A percentile compares a stretch with the other conserved stretches of the same genome.
phyloP scores from a whole-genome alignment of 2,329 filamentous ascomycete genomes.

The Nemania diffusa region DNA sequence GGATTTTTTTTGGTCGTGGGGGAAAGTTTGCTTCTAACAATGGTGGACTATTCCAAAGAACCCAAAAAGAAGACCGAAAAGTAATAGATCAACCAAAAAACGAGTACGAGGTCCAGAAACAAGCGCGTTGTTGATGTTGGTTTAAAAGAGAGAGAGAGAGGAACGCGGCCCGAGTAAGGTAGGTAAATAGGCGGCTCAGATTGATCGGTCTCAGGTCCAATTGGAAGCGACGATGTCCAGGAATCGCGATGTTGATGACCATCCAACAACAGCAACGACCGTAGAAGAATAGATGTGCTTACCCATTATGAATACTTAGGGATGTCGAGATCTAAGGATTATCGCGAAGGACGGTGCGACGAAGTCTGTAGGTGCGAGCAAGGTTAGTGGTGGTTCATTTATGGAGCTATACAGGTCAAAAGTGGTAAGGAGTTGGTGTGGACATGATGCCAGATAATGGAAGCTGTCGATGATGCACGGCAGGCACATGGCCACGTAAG shows the following conservation, averaged over 20 bases:
- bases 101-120: slow-evolving; percentile 43
- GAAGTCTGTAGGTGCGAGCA: slow-evolving; percentile 40
- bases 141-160: slow-evolving; percentile 22
- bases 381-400: slow-evolving; percentile 42
- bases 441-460: background rate
- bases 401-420: slow-evolving; percentile 12
- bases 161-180: slow-evolving; percentile 13
- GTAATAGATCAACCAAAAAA: slow-evolving; percentile 58
- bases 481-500: background rate
- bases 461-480: slow-evolving; percentile 12
- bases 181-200: slow-evolving; percentile 30
- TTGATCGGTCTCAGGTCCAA: slow-evolving; percentile 28
- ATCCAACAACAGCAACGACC: slow-evolving; percentile 39
- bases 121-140: slow-evolving; percentile 45
- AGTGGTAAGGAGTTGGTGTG: slow-evolving; percentile 18
- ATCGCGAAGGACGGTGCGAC: slow-evolving; percentile 42
- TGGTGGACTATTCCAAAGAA: slow-evolving; percentile 51
- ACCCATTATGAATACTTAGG: slow-evolving; percentile 57
- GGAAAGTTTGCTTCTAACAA: slow-evolving; percentile 51
- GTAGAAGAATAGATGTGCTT: slow-evolving; percentile 53
- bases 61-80: slow-evolving; percentile 56
- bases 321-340: slow-evolving; percentile 46
- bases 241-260: slow-evolving; percentile 41
- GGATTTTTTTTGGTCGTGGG: slow-evolving; percentile 39
- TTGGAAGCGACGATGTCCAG: slow-evolving; percentile 34